Evolutionary conservation across 306 rosid species (phyloP).

Genomic region (Corylus heterophylla): DNA sequence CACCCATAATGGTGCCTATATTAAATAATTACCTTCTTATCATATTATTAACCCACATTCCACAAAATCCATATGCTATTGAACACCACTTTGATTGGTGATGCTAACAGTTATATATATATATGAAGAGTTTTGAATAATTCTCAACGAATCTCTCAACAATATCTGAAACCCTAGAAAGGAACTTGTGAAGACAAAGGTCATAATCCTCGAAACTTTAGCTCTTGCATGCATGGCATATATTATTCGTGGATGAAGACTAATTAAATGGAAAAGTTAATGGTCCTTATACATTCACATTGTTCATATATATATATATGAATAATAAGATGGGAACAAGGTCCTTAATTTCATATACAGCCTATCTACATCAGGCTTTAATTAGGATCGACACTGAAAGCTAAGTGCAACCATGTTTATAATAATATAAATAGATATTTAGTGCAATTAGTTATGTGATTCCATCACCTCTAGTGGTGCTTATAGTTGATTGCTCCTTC

Average conservation of each 20-base stretch:
- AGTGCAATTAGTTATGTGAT: not conserved
- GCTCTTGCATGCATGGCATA: no score
- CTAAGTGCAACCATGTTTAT: not conserved
- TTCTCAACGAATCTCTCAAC: not conserved
- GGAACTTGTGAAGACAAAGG: no score
- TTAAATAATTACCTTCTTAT: not conserved
- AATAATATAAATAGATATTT: not conserved
- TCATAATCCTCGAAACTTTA: no score
- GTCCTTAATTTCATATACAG: not conserved
- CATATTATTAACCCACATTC: not conserved
- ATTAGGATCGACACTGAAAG: no score
- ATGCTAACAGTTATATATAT: not conserved
- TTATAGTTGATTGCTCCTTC: not conserved
- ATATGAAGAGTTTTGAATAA: no score
- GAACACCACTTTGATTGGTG: not conserved
- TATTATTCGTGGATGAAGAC: no score
- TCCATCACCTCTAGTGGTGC: not conserved
- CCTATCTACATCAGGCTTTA: no score
- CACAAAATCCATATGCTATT: not conserved
- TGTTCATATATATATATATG: not conserved
- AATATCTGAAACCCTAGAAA: not conserved
- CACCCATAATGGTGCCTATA: not conserved
- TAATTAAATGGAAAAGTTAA: no score
- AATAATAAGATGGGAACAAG: not conserved
- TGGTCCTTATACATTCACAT: not conserved